These are phyloP conservation scores for Yamadazyma sp. DNA, from an alignment of 805 yeast species.

Conservation along the genomic window DNA sequence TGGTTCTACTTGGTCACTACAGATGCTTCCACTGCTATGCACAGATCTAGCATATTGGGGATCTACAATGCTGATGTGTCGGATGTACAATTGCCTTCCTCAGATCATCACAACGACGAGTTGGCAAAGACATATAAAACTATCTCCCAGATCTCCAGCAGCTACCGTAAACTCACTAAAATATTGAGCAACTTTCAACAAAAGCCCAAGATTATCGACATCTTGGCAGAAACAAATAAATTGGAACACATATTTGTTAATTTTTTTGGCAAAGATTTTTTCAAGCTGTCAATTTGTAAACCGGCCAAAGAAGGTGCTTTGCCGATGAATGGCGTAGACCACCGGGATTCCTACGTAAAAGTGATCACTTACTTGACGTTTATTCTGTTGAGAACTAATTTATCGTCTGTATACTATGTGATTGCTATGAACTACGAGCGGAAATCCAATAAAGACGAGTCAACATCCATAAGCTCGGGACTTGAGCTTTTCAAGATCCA, in stretches of 20 bases:
- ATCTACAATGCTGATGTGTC: constrained; percentile 27
- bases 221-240: constrained; percentile 34
- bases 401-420: constrained; percentile 41
- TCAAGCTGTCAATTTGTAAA: constrained; percentile 36
- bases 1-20: constrained; percentile 32
- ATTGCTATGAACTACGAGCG: constrained; percentile 43
- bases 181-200: constrained; percentile 26
- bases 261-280: constrained; percentile 43
- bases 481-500: constrained; percentile 43
- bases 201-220: constrained; percentile 35
- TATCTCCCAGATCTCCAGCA: constrained; percentile 21
- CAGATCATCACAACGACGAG: not conserved
- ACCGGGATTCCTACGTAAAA: constrained; percentile 31
- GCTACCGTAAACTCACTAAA: constrained; percentile 30
- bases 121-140: constrained; percentile 10
- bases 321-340: constrained; percentile 22
- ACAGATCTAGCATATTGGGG: constrained; percentile 31
- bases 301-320: constrained; percentile 24
- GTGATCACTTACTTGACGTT: constrained; percentile 37
- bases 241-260: constrained; percentile 36
- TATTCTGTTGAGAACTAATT: constrained; percentile 37
- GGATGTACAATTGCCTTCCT: constrained; percentile 33
- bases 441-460: constrained; percentile 25
- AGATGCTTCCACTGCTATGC: constrained; percentile 35
- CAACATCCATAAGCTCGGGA: constrained; percentile 37